Evolutionary conservation across 768 basidiomycete genomes (phyloP), one percentile per base, ranked within the genome.

Genomic region (Naganishia antarctica): DNA sequence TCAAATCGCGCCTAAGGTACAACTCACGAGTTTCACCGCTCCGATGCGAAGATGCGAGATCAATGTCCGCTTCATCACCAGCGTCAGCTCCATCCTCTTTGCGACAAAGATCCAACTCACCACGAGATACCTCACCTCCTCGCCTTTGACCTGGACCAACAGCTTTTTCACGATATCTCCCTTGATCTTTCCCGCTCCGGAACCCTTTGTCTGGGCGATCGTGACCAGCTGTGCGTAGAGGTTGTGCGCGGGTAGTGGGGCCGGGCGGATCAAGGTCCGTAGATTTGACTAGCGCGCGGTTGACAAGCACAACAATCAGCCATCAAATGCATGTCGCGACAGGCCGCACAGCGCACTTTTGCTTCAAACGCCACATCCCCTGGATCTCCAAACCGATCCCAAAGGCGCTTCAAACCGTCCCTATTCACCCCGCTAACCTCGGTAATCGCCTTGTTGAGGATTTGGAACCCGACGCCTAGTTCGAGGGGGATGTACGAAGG

Each of bases 361-460:
- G 91, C 90, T 63, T 84, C 83, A 70, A 85, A 91, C 0, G 92
- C 92, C 8, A 92, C 89, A 73, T 92, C 90, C 0, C 92, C 92
- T 26, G 85, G 83, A 76, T 96, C 92, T 4, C 92, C 92, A 34
- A 81, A 84, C 46, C 82, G 79, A 67, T 85, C 87, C 74, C 89
- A 89, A 15, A 79, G 68, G 32, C 71, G 69, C 32, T 72, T 70
- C 13, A 78, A 61, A 15, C 70, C 73, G 2, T 70, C 67, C 16
- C 69, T 67, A 40, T 70, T 71, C 1, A 73, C 65, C 1, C 78
- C 78, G 3, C 73, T 75, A 31, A 75, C 73, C 25, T 74, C 72
- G 37, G 64, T 70, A 12, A 72, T 70, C 29, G 68, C 74, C 80
- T 82, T 75, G 80, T 85, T 48, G 87, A 81, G 13, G 66, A 78